phyloP scores from a whole-genome alignment of 768 basidiomycete genomes.

The Daedaleopsis sinensis region DNA sequence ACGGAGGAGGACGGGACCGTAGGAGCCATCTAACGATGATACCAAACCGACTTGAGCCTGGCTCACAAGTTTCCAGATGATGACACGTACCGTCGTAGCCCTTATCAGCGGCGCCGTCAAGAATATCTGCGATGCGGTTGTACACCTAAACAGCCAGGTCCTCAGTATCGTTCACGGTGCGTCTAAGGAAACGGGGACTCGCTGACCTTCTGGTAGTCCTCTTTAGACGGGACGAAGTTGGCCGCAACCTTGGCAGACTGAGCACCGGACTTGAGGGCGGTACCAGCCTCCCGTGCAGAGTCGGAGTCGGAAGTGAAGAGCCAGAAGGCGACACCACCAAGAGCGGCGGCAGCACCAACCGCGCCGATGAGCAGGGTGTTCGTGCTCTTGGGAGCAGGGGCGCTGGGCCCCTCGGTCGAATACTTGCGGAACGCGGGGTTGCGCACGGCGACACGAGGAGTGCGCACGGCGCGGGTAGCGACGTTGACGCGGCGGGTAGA shows the following conservation, averaged over 20 bases:
- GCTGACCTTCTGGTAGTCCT: constrained; percentile 86
- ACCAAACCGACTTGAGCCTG: not conserved
- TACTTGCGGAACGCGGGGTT: constrained; percentile 54
- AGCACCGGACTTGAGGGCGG: constrained; percentile 60
- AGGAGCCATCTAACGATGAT: constrained; percentile 71
- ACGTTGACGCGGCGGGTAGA: constrained; percentile 50
- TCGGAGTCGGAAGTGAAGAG: constrained; percentile 50
- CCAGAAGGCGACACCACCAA: constrained; percentile 68
- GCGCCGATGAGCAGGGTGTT: constrained; percentile 62
- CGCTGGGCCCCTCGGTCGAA: constrained; percentile 43
- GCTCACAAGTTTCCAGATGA: not conserved
- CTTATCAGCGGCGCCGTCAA: constrained; percentile 67
- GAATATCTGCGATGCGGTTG: constrained; percentile 77
- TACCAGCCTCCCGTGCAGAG: constrained; percentile 51
- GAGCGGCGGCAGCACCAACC: constrained; percentile 57
- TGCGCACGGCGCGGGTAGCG: constrained; percentile 29
- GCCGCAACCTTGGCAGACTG: constrained; percentile 65
- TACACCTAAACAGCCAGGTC: constrained; percentile 63
- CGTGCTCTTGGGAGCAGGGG: constrained; percentile 38
- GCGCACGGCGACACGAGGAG: constrained; percentile 33
- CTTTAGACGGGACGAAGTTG: constrained; percentile 75
- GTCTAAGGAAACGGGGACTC: not conserved
- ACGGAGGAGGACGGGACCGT: constrained; percentile 84
- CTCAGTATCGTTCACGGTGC: constrained; percentile 2
- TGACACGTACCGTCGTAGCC: constrained; percentile 79